Base-by-base conservation (phyloP, 208 protist species). In the Histomonas meleagridis region DNA sequence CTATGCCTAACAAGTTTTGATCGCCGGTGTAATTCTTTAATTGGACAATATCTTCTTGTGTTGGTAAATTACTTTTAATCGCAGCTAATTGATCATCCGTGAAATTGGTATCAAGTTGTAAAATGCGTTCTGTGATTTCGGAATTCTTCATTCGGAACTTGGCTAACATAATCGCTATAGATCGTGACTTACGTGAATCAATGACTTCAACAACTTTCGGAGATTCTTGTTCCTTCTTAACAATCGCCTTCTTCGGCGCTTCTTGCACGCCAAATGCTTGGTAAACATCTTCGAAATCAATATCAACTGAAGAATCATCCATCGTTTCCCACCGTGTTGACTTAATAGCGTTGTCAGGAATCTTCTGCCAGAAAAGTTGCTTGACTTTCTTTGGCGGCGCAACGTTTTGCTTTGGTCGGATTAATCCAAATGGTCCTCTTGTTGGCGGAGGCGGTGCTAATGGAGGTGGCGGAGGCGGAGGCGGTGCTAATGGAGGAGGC, bases 51-150 rank as follows among this genome's bases (percentile, higher is more conserved):
- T 86, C 76, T 38, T 86, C 76, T 2, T 12, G n/a, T 86, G 46
- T 38, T 38, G 76, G 76, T 55, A 86, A 46, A 46, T 86, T 86
- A 5, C 40, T 53, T 16, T 86, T 32, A 12, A 86, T 55, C 9
- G 76, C 76, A 26, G 28, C 46, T 4, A 86, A 23, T 55, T 86
- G 76, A 86, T 86, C 76, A 51, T 86, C 76, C n/a, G 76, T 86
- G 5, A 86, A 86, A 1, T 86, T n/a, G 65, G 40, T 72, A 49
- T 86, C 32, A 0, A 86, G 18, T 38, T 55, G 46, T 49, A 57
- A 57, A 46, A 86, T 86, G 23, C 38, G 23, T 1, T 86, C 55
- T 16, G 55, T 18, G 18, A 86, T 86, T n/a, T 86, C 76, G 9
- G 23, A 26, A 18, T 55, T 51, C 0, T 43, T 23, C 18, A 86